Conservation (phyloP, 2,329 filamentous ascomycete genomes). For the Boeremia exigua region DNA sequence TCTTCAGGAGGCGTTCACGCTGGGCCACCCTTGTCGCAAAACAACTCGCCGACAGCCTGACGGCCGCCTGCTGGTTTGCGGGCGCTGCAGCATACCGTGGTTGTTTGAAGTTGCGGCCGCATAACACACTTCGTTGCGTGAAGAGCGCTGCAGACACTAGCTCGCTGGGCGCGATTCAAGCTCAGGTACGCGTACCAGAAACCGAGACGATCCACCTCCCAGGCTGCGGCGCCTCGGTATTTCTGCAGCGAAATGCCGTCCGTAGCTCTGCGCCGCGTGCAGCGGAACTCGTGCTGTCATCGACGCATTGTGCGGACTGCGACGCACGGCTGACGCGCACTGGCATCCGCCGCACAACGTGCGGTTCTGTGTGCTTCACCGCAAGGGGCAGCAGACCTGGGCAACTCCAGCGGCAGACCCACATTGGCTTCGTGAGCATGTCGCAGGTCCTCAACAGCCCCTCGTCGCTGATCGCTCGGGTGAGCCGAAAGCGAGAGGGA, state of each 20-base stretch:
- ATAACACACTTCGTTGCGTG: conserved; percentile 38
- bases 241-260: conserved; percentile 4
- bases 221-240: conserved; percentile 6
- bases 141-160: conserved; percentile 21
- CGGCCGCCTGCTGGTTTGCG: conserved; percentile 9
- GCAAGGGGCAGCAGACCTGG: conserved; percentile 6
- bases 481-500: conserved; percentile 36
- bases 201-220: conserved; percentile 4
- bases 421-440: conserved; percentile 35
- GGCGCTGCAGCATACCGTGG: conserved; percentile 17
- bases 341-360: conserved; percentile 4
- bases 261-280: conserved; percentile 3
- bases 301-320: not conserved
- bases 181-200: conserved; percentile 20
- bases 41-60: conserved; percentile 26
- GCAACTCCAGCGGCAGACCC: conserved; percentile 16
- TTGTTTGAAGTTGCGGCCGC: conserved; percentile 28
- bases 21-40: conserved; percentile 30
- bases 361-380: conserved; percentile 1
- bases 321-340: conserved; percentile 5
- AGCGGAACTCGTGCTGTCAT: conserved; percentile 13
- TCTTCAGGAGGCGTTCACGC: conserved; percentile 30
- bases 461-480: conserved; percentile 43
- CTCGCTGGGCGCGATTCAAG: conserved; percentile 15
- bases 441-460: conserved; percentile 27